These are phyloP conservation scores for Microdochium bolleyi DNA, from an alignment of 2,329 filamentous ascomycete genomes.

Conservation along the genomic window DNA sequence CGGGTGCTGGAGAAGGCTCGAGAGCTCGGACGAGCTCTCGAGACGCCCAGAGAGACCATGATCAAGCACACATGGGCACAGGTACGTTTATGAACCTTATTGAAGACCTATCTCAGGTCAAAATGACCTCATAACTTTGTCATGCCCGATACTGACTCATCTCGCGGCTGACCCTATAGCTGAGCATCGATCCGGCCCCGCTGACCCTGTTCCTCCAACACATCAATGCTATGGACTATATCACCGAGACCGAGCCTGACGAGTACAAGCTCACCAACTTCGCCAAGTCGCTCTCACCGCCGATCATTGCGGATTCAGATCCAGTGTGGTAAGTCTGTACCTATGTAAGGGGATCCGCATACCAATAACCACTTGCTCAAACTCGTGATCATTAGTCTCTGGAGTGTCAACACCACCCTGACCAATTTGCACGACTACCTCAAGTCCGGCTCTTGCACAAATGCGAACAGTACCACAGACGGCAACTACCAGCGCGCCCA, in stretches of 20 bases:
- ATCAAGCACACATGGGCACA: conserved; percentile 37
- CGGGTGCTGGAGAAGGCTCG: conserved; percentile 25
- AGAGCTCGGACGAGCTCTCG: conserved; percentile 23
- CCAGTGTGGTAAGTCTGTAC: conserved; percentile 14
- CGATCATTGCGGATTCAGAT: conserved; percentile 15
- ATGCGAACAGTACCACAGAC: conserved; percentile 18
- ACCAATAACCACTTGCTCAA: background rate
- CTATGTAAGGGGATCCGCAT: background rate
- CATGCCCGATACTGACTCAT: background rate
- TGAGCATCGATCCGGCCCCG: conserved; percentile 12
- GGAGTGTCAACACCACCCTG: background rate
- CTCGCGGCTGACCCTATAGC: conserved; percentile 4
- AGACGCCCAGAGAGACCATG: conserved; percentile 40
- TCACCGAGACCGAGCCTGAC: conserved; percentile 20
- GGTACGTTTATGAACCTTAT: conserved; percentile 11
- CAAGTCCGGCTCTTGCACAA: conserved; percentile 4
- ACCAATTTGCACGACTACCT: background rate
- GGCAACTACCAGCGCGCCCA: conserved; percentile 22
- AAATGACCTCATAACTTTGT: background rate
- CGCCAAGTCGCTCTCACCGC: conserved; percentile 15
- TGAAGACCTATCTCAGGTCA: background rate
- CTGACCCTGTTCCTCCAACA: conserved; percentile 24
- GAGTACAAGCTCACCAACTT: conserved; percentile 23
- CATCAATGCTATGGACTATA: conserved; percentile 22
- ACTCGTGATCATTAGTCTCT: background rate